These are phyloP conservation scores for Cynara cardunculus DNA, from an alignment of 129 eudicot species.

Conservation along the genomic window DNA sequence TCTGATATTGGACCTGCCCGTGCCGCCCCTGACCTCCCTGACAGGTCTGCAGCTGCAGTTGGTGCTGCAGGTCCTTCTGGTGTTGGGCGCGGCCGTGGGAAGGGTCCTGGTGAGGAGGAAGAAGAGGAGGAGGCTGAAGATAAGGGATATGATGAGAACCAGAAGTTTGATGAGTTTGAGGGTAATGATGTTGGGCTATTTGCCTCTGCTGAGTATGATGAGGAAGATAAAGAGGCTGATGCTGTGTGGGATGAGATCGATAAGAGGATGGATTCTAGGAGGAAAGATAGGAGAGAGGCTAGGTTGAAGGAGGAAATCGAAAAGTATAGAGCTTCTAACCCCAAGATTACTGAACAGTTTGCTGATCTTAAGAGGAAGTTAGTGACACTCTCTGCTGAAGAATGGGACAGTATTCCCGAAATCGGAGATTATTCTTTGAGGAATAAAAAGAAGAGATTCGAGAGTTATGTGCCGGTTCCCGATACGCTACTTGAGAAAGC, in stretches of 20 bases:
- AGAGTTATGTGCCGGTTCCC: constrained; percentile 87
- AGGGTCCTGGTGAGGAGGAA: constrained; percentile 47
- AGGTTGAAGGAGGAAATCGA: constrained; percentile 83
- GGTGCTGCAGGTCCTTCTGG: constrained; percentile 53
- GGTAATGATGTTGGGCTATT: constrained; percentile 94
- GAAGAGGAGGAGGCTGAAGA: constrained; percentile 80
- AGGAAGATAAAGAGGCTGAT: constrained; percentile 92
- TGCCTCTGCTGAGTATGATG: constrained; percentile 92
- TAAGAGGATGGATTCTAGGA: constrained; percentile 79
- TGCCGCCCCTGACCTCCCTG: constrained; percentile 89
- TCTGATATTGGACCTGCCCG: constrained; percentile 99
- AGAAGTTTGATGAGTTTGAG: constrained; percentile 93
- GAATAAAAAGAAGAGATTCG: constrained; percentile 88
- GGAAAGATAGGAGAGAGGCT: constrained; percentile 92
- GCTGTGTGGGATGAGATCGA: constrained; percentile 89
- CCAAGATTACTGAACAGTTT: constrained; percentile 90
- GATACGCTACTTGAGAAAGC: constrained; percentile 93
- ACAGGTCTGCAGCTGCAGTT: constrained; percentile 50
- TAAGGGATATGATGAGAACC: constrained; percentile 90
- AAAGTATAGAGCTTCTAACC: constrained; percentile 80
- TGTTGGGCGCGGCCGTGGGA: constrained; percentile 67
- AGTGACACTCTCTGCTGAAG: constrained; percentile 52
- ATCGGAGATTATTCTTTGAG: constrained; percentile 88
- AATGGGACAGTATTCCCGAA: constrained; percentile 94
- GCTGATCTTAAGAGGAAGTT: constrained; percentile 84